A percentile compares a stretch with the other conserved stretches of the same genome.
These are phyloP conservation scores for Coniella lustricola DNA, from an alignment of 2,329 filamentous ascomycete genomes.

Conservation along the genomic window DNA sequence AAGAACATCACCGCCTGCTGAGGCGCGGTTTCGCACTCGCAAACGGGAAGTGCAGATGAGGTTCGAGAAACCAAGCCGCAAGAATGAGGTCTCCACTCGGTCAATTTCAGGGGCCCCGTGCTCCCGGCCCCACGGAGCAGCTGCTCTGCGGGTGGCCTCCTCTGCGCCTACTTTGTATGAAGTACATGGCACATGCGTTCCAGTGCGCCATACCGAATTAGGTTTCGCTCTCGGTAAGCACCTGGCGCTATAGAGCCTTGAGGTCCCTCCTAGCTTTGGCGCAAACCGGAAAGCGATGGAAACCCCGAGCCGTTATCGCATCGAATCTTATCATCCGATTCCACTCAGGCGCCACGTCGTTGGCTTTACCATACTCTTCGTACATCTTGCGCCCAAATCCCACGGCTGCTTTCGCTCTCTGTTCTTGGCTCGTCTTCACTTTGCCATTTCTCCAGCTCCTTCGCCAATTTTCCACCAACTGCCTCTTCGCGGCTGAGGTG, in stretches of 20 bases:
- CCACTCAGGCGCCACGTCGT: slow-evolving; percentile 2
- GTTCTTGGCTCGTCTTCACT: neutral
- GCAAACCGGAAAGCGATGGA: neutral
- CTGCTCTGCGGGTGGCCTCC: neutral
- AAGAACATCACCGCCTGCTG: too few species aligned
- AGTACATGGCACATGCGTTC: too few species aligned
- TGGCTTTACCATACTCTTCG: neutral
- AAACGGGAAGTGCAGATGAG: too few species aligned
- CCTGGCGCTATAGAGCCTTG: too few species aligned
- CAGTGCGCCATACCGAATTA: too few species aligned
- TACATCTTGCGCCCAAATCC: too few species aligned
- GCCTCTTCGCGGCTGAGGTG: neutral
- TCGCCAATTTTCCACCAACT: neutral
- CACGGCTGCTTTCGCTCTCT: neutral
- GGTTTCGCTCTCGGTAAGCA: too few species aligned
- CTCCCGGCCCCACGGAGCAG: neutral
- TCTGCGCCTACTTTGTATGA: too few species aligned
- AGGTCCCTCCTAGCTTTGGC: too few species aligned
- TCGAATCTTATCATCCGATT: slow-evolving; percentile 1
- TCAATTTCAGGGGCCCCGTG: neutral
- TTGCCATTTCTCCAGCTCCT: neutral
- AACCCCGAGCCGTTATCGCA: slow-evolving; percentile 1
- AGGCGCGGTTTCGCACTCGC: too few species aligned
- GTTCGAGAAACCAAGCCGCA: too few species aligned
- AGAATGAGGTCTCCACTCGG: too few species aligned